Evolutionary conservation across 202 grass and related monocot species (phyloP).

Genomic region (Carex arenaria): DNA sequence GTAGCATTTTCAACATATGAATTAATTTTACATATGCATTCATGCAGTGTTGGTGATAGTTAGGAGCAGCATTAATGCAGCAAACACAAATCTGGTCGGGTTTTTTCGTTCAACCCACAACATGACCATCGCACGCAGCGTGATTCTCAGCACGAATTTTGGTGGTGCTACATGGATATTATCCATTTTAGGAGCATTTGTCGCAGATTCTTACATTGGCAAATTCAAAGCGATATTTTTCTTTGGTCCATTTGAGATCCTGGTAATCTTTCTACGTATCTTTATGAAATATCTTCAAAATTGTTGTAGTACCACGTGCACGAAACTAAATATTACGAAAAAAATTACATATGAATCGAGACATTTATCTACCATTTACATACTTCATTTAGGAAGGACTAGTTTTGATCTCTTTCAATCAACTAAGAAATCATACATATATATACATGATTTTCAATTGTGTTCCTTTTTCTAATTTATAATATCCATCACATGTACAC

Average conservation of each 20-base stretch:
- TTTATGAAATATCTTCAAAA: not conserved
- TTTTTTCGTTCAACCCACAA: conserved; percentile 49
- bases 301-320: not conserved
- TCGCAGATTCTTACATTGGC: conserved; percentile 54
- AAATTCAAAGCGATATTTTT: conserved; percentile 47
- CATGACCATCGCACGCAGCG: conserved; percentile 39
- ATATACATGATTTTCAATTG: not conserved
- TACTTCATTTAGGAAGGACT: not conserved
- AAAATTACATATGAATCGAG: not conserved
- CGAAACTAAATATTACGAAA: not conserved
- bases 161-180: conserved; percentile 36
- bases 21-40: not conserved
- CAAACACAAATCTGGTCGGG: conserved; percentile 50
- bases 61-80: conserved; percentile 27
- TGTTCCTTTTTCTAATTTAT: not conserved
- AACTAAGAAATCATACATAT: not conserved
- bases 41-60: conserved; percentile 35
- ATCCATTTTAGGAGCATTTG: conserved; percentile 46
- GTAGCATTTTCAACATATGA: no score
- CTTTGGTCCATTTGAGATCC: conserved; percentile 36
- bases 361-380: not conserved
- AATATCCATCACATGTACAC: not conserved
- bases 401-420: not conserved
- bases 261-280: conserved; percentile 22
- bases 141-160: conserved; percentile 50